Evolutionary conservation across 2,329 filamentous ascomycete species (phyloP).

Genomic region (Botrytis galanthina): DNA sequence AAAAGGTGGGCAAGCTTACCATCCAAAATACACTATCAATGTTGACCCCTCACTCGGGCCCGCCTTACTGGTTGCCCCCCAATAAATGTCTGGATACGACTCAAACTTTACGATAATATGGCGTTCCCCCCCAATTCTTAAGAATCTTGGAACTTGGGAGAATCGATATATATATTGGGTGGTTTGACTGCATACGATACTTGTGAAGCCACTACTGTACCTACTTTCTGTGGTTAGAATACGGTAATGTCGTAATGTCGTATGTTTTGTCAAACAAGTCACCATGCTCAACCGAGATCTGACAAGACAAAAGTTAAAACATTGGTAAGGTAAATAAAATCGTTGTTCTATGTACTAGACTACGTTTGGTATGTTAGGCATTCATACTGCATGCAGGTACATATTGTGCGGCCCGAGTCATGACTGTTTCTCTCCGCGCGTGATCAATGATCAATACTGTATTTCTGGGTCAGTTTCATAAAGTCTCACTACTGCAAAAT

Average conservation of each 20-base stretch:
- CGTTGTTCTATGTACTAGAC: constrained; percentile 16
- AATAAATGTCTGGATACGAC: background rate
- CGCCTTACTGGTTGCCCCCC: constrained; percentile 14
- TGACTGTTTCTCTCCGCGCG: constrained; percentile 24
- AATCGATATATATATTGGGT: background rate
- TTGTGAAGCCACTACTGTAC: background rate
- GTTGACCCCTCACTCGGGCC: constrained; percentile 14
- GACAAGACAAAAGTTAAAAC: constrained; percentile 10
- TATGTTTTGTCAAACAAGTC: constrained; percentile 21
- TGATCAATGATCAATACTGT: constrained; percentile 39
- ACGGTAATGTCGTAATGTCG: constrained; percentile 12
- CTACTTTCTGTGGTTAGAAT: background rate
- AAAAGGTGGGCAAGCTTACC: constrained; percentile 21
- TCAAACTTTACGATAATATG: constrained; percentile 15
- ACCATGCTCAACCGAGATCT: constrained; percentile 21
- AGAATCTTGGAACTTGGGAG: constrained; percentile 20
- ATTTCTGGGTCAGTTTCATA: constrained; percentile 33
- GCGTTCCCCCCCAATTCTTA: background rate
- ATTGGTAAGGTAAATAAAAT: constrained; percentile 3
- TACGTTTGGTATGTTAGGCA: constrained; percentile 22
- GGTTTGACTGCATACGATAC: constrained; percentile 8
- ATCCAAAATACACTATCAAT: constrained; percentile 11
- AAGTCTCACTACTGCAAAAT: constrained; percentile 27
- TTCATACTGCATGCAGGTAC: constrained; percentile 23
- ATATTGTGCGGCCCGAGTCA: constrained; percentile 23